Evolutionary conservation across 2,329 filamentous ascomycete species (phyloP).

Genomic region (Ampelomyces quisqualis): DNA sequence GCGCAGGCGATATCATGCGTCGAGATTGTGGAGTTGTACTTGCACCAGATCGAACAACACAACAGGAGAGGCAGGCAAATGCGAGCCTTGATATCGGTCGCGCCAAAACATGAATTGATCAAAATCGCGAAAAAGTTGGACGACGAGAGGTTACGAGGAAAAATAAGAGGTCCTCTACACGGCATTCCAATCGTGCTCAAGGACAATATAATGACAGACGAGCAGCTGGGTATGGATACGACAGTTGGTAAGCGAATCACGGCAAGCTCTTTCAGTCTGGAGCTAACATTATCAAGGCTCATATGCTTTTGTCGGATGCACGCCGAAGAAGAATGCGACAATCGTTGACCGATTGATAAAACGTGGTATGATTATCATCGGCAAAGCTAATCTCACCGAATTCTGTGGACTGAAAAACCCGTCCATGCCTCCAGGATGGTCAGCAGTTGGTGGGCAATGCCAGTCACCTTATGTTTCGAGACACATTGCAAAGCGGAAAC

Average conservation of each 20-base stretch:
- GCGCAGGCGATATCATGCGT: slow-evolving; percentile 35
- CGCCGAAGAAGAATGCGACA: slow-evolving; percentile 41
- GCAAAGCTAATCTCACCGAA: slow-evolving; percentile 47
- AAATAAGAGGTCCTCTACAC: slow-evolving; percentile 44
- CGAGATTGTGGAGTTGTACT: slow-evolving; percentile 39
- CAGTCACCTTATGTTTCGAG: slow-evolving; percentile 44
- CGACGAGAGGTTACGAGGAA: slow-evolving; percentile 41
- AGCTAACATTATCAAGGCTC: slow-evolving; percentile 24
- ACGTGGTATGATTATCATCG: slow-evolving; percentile 47
- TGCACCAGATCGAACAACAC: slow-evolving; percentile 39
- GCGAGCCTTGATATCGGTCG: slow-evolving; percentile 43
- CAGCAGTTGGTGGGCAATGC: slow-evolving; percentile 43
- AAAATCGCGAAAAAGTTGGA: slow-evolving; percentile 44
- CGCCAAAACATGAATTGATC: slow-evolving; percentile 41
- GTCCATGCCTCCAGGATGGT: slow-evolving; percentile 45
- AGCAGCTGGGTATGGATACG: slow-evolving; percentile 44
- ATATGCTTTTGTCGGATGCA: slow-evolving; percentile 43
- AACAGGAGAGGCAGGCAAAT: slow-evolving; percentile 40
- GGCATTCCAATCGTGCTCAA: slow-evolving; percentile 48
- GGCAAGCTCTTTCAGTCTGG: background rate
- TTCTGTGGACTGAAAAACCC: slow-evolving; percentile 42
- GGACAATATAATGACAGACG: slow-evolving; percentile 46
- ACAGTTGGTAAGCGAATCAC: slow-evolving; percentile 38
- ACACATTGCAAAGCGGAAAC: slow-evolving; percentile 41
- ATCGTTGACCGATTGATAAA: slow-evolving; percentile 43